Conservation (phyloP, 768 basidiomycete genomes). For the Agaricus bisporus region DNA sequence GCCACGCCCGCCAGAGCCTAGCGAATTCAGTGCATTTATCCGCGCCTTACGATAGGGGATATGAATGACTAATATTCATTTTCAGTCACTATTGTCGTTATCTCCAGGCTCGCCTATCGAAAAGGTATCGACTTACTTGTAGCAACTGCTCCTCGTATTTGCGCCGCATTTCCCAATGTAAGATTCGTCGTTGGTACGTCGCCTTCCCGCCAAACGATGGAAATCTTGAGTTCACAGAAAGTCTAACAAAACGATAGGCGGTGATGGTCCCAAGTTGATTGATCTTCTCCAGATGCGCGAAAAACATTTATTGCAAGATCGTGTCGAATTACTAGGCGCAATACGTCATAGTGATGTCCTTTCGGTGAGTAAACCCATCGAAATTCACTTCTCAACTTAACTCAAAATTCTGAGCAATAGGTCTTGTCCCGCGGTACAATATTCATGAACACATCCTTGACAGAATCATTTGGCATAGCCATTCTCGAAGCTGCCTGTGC, state of each 20-base stretch:
- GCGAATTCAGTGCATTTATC: conserved; percentile 48
- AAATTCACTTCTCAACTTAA: background rate
- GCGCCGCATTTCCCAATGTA: conserved; percentile 78
- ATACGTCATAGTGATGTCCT: conserved; percentile 80
- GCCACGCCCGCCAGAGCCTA: conserved; percentile 46
- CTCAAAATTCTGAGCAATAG: conserved; percentile 28
- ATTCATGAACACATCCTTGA: conserved; percentile 92
- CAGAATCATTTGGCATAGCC: conserved; percentile 94
- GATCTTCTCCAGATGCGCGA: conserved; percentile 96
- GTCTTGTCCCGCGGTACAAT: conserved; percentile 85
- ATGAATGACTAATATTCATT: background rate
- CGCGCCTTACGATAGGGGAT: background rate
- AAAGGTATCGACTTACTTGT: conserved; percentile 97
- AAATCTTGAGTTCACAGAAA: background rate
- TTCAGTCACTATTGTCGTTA: conserved; percentile 86
- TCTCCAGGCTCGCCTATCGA: conserved; percentile 88
- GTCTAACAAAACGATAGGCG: conserved; percentile 42
- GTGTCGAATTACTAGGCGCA: conserved; percentile 84
- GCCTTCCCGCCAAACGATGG: background rate
- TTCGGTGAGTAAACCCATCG: conserved; percentile 40
- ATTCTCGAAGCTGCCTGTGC: conserved; percentile 95
- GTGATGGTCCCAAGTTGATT: conserved; percentile 92
- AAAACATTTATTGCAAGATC: conserved; percentile 81
- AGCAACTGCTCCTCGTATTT: conserved; percentile 87
- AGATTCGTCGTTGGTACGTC: conserved; percentile 77